Conservation (phyloP, 2,329 filamentous ascomycete genomes). For the Arthrocladium fulminans region DNA sequence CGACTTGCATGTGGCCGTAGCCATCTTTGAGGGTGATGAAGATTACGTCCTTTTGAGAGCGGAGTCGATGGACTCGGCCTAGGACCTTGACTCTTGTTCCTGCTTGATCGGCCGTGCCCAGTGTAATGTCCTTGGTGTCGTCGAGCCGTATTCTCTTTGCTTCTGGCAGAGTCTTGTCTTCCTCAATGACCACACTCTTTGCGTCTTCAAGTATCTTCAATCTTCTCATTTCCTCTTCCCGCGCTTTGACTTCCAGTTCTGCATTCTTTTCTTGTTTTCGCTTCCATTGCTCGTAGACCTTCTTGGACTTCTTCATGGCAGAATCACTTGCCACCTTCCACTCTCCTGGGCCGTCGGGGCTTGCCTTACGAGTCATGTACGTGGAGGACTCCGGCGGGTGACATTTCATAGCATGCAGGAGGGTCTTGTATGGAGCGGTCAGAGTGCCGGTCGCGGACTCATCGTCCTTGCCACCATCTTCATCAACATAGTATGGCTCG, state of each 20-base stretch:
- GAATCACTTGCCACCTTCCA: slow-evolving; percentile 81
- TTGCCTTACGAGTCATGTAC: slow-evolving; percentile 63
- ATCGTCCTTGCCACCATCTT: slow-evolving; percentile 67
- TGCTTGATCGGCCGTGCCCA: slow-evolving; percentile 48
- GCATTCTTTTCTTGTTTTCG: slow-evolving; percentile 76
- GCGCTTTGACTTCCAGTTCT: slow-evolving; percentile 61
- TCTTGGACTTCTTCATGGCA: slow-evolving; percentile 74
- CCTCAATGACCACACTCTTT: slow-evolving; percentile 63
- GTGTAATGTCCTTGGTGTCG: slow-evolving; percentile 53
- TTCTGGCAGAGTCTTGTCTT: slow-evolving; percentile 64
- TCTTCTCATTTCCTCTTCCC: slow-evolving; percentile 63
- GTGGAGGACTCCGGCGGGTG: slow-evolving; percentile 51
- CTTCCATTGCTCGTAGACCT: slow-evolving; percentile 64
- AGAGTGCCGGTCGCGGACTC: slow-evolving; percentile 58
- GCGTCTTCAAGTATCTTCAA: slow-evolving; percentile 68
- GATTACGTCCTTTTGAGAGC: slow-evolving; percentile 72
- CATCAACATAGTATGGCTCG: slow-evolving; percentile 64
- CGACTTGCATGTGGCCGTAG: slow-evolving; percentile 75
- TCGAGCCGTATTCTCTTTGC: slow-evolving; percentile 68
- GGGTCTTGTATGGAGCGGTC: slow-evolving; percentile 68
- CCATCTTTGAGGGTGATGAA: slow-evolving; percentile 84
- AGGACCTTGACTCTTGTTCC: slow-evolving; percentile 70
- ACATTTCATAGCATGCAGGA: slow-evolving; percentile 68
- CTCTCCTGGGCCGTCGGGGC: slow-evolving; percentile 53
- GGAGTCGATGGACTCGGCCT: slow-evolving; percentile 73